Conservation (phyloP, 805 yeast species). For the Komagataella pastoris region DNA sequence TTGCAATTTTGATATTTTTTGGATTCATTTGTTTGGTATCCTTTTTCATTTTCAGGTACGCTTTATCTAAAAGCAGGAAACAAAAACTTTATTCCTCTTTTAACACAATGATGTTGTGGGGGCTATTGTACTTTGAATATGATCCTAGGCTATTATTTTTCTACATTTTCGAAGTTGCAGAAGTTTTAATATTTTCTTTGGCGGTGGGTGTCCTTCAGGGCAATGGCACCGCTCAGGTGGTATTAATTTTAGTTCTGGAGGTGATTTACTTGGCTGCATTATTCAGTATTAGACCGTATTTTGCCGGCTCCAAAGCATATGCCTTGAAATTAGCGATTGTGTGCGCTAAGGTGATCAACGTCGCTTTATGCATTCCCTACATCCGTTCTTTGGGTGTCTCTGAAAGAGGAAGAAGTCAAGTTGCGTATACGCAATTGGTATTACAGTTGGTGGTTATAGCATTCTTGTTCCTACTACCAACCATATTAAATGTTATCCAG, state of each 20-base stretch:
- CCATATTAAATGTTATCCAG: conserved; percentile 9
- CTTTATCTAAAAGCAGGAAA: conserved; percentile 8
- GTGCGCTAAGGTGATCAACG: conserved; percentile 22
- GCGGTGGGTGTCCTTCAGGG: conserved; percentile 30
- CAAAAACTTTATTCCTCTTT: conserved; percentile 31
- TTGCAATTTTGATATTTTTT: conserved; percentile 11
- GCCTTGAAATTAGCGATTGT: conserved; percentile 20
- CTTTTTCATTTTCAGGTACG: conserved; percentile 19
- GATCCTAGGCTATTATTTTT: conserved; percentile 27
- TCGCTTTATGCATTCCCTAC: conserved; percentile 29
- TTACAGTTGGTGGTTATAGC: conserved; percentile 20
- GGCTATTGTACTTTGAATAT: conserved; percentile 26
- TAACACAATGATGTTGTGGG: conserved; percentile 32
- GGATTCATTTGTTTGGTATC: conserved; percentile 20
- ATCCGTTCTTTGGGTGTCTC: conserved; percentile 19
- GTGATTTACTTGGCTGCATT: conserved; percentile 13
- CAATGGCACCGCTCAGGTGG: conserved; percentile 30
- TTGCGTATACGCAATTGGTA: conserved; percentile 28
- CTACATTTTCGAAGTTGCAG: conserved; percentile 21
- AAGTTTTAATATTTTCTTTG: conserved; percentile 21
- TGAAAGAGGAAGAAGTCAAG: conserved; percentile 25
- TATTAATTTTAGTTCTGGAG: conserved; percentile 23
- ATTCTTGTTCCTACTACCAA: conserved; percentile 13
- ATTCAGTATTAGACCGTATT: conserved; percentile 17
- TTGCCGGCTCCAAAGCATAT: conserved; percentile 17